Evolutionary conservation across 805 yeast species (phyloP).

Genomic region (Ogataea populi-albae): DNA sequence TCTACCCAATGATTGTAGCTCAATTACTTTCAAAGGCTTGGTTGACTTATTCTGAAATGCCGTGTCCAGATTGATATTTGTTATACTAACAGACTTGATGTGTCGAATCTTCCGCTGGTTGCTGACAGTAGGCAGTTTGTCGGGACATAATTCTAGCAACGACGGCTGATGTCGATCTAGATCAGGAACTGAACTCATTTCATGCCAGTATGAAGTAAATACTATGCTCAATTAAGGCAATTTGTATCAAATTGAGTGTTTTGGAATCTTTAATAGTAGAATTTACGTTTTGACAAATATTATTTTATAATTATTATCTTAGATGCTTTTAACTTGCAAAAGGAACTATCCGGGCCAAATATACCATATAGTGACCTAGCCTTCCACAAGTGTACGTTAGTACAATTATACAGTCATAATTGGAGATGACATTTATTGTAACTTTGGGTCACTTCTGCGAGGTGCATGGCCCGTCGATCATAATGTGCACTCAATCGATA

Average conservation of each 20-base stretch:
- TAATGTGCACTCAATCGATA: slow-evolving; percentile 57
- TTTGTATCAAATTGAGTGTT: too few relatives aligned
- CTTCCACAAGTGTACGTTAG: too few relatives aligned
- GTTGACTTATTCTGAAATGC: background rate
- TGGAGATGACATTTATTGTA: slow-evolving; percentile 40
- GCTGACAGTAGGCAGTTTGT: slow-evolving; percentile 11
- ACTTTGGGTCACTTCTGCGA: slow-evolving; percentile 76
- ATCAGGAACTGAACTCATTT: slow-evolving; percentile 23
- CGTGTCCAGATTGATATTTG: slow-evolving; percentile 14
- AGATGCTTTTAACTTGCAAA: too few relatives aligned
- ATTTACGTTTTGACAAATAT: too few relatives aligned
- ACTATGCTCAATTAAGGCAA: background rate
- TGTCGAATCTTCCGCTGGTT: slow-evolving; percentile 27
- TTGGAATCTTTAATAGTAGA: too few relatives aligned
- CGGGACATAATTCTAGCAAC: slow-evolving; percentile 1
- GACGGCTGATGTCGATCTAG: slow-evolving; percentile 8
- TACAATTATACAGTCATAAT: background rate
- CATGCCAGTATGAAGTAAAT: background rate
- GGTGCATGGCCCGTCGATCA: slow-evolving; percentile 68
- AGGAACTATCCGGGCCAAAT: too few relatives aligned
- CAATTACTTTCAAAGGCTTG: background rate
- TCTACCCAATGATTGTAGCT: background rate
- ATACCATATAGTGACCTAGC: too few relatives aligned
- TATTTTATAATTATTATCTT: too few relatives aligned
- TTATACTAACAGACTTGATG: slow-evolving; percentile 18